A percentile compares a stretch with the other conserved stretches of the same genome.
Conservation (phyloP, 306 rosid species). For the Sesbania bispinosa region DNA sequence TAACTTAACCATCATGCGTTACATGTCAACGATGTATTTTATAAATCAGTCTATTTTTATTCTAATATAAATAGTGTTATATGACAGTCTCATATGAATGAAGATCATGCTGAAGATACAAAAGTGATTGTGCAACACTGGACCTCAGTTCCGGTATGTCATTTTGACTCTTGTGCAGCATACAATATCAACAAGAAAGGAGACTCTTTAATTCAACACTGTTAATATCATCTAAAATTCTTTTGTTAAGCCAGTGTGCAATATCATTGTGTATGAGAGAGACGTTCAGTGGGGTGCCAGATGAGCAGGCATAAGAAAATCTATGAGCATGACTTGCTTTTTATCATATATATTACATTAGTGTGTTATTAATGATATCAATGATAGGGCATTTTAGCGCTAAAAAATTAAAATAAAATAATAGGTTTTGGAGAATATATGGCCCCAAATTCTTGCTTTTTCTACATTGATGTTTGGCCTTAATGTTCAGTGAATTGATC, state of each 20-base stretch:
- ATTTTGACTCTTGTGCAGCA: too few species aligned
- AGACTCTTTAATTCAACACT: neutral
- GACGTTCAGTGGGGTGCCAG: too few species aligned
- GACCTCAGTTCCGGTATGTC: slow-evolving; percentile 74
- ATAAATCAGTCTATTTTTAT: slow-evolving; percentile 13
- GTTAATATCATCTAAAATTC: neutral
- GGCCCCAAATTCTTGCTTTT: neutral
- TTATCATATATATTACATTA: slow-evolving; percentile 1
- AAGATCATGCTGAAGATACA: slow-evolving; percentile 92
- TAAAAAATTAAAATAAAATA: neutral
- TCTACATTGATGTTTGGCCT: neutral
- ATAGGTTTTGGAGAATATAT: neutral
- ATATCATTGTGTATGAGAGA: slow-evolving; percentile 2
- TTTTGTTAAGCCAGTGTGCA: slow-evolving; percentile 10
- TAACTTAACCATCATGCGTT: slow-evolving; percentile 15
- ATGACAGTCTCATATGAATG: slow-evolving; percentile 92
- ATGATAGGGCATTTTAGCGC: neutral
- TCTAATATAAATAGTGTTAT: slow-evolving; percentile 18
- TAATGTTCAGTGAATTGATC: slow-evolving; percentile 24
- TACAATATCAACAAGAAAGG: too few species aligned
- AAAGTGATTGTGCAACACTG: slow-evolving; percentile 84
- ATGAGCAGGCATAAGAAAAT: too few species aligned
- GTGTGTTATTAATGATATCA: neutral
- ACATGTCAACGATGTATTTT: slow-evolving; percentile 11
- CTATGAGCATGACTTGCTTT: neutral